Evolutionary conservation across 192 early-diverging fungal species (phyloP), one percentile per base, ranked within the genome.

Genomic region (Podila verticillata): DNA sequence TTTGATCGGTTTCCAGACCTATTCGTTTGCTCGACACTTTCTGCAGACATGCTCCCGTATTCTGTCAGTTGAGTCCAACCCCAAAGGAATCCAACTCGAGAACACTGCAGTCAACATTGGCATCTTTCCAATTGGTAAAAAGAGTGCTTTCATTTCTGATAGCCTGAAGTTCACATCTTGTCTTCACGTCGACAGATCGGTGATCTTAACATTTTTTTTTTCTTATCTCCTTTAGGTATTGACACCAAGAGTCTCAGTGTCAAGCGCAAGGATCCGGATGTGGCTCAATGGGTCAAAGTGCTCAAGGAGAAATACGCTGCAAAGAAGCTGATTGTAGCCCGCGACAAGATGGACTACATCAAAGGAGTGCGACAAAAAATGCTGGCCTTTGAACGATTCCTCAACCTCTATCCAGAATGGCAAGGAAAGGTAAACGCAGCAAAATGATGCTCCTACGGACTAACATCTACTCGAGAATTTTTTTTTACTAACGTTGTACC

Each of bases 301-400:
- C 87, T 99, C 20, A 86, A 86, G 56, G 94, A 96, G 51, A 90
- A 96, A 69, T 99, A 97, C 75, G 88, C 91, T n/a, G 97, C 91
- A 0, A 97, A 97, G 73, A 92, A 95, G 68, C 83, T 99, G 64
- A 93, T 99, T 73, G 93, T 98, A 49, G 96, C 96, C 0, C 88
- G 96, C 24, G 98, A 99, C 86, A 98, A 98, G 86, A 87, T 98
- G 57, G 97, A 99, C 85, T 93, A 94, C 66, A 91, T 98, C 73
- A 98, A 98, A 73, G 97, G 96, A 17, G 95, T 99, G 34, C 91
- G 93, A 35, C 97, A 99, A 82, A 98, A 98, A 85, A 81, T 99
- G 75, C 85, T 94, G 6, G 93, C 96, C 0, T 99, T 96, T 84
- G 96, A 98, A 68, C 89, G 89, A 32, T 99, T 99, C 73, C 75